Conservation (phyloP, 2,329 filamentous ascomycete species). For the Hymenoscyphus occultus region DNA sequence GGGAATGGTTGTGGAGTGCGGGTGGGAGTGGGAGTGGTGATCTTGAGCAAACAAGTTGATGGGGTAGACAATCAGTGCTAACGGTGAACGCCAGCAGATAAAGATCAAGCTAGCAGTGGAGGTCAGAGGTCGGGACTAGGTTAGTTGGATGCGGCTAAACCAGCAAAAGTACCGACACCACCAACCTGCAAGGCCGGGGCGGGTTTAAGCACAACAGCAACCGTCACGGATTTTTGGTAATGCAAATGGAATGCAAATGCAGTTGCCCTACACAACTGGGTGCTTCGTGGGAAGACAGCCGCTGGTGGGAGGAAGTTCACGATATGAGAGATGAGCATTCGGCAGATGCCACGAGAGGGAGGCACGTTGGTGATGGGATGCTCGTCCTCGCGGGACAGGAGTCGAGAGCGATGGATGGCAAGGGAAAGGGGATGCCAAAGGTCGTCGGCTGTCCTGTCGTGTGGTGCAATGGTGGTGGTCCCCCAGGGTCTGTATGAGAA, state of each 20-base stretch:
- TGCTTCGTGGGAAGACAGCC: background rate
- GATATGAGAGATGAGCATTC: background rate
- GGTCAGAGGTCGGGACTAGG: background rate
- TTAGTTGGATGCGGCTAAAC: constrained; percentile 14
- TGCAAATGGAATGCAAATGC: background rate
- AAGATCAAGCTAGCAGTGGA: constrained; percentile 3
- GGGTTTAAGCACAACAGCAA: background rate
- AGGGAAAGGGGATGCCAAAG: background rate
- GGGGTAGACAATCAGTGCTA: background rate
- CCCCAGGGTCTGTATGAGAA: constrained; percentile 7
- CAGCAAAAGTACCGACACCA: background rate
- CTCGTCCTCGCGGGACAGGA: background rate
- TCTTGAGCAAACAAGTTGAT: constrained; percentile 1
- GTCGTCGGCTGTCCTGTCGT: background rate
- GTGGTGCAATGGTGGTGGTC: background rate
- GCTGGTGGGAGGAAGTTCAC: background rate
- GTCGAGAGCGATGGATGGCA: background rate
- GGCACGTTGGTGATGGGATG: background rate
- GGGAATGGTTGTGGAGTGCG: background rate
- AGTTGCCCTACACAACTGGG: background rate
- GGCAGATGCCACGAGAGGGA: background rate
- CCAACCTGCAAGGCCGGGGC: background rate
- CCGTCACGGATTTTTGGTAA: background rate
- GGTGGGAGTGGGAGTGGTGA: background rate
- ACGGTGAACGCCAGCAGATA: constrained; percentile 2